These are phyloP conservation scores for Lachancea quebecensis DNA, from an alignment of 805 yeast genomes.

Conservation along the genomic window DNA sequence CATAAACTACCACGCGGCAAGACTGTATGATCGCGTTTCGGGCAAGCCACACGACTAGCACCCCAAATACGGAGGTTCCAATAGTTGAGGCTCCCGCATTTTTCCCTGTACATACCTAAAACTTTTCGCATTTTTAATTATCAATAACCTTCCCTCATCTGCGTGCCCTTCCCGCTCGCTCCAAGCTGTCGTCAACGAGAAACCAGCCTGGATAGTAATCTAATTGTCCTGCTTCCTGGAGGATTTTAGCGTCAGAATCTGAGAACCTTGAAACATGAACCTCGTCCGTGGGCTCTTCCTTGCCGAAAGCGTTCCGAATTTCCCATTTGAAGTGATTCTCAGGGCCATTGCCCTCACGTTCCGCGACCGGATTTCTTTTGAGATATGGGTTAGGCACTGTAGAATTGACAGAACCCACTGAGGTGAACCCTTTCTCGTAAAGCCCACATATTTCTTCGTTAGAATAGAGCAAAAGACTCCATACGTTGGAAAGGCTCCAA, in stretches of 20 bases:
- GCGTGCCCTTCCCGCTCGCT: conserved; percentile 30
- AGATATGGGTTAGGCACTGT: conserved; percentile 70
- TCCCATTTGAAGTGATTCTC: conserved; percentile 24
- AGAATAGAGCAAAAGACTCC: conserved; percentile 67
- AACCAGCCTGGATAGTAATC: conserved; percentile 31
- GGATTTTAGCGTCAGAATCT: conserved; percentile 8
- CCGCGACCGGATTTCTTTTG: conserved; percentile 8
- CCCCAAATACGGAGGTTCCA: background rate
- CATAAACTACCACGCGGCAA: conserved; percentile 47
- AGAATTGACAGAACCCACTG: conserved; percentile 70
- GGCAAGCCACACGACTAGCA: conserved; percentile 38
- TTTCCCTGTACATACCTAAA: conserved; percentile 1
- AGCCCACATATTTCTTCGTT: conserved; percentile 63
- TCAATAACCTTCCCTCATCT: background rate
- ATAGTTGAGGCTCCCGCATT: too few relatives aligned
- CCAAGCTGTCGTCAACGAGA: conserved; percentile 24
- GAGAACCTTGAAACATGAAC: conserved; percentile 10
- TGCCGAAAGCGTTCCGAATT: conserved; percentile 17
- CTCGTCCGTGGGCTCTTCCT: background rate
- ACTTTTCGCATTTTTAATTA: background rate
- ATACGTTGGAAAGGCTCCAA: conserved; percentile 78
- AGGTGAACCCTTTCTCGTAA: conserved; percentile 82
- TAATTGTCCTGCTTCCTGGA: conserved; percentile 3
- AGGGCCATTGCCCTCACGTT: background rate
- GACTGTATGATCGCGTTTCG: conserved; percentile 42